Conservation (phyloP, 2,329 filamentous ascomycete genomes). For the Pyricularia sp. region DNA sequence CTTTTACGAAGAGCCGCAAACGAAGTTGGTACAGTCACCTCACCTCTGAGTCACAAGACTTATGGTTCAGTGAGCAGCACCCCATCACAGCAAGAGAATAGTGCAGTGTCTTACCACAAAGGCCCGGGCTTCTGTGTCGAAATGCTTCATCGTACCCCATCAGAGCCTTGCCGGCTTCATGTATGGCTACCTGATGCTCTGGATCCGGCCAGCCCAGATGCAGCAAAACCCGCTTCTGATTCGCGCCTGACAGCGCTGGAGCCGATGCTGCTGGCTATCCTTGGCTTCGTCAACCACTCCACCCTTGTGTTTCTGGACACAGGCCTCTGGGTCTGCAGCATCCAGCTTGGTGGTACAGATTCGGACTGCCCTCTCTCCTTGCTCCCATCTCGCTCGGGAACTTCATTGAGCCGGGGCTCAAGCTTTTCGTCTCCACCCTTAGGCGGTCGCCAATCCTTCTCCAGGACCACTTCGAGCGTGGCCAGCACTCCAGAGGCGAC, state of each 20-base stretch:
- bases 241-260: neutral
- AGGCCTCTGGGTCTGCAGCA: neutral
- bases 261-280: neutral
- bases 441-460: neutral
- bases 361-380: neutral
- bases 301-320: neutral
- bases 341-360: neutral
- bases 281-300: neutral
- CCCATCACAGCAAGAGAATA: no score
- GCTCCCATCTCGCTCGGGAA: neutral
- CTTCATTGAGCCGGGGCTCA: no score
- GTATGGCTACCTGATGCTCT: neutral
- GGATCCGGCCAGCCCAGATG: neutral
- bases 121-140: neutral
- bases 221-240: neutral
- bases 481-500: neutral
- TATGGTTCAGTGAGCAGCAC: neutral
- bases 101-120: neutral
- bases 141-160: no score
- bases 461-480: neutral
- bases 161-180: neutral
- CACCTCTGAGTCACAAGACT: no score
- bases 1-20: no score
- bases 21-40: no score
- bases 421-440: neutral